Evolutionary conservation across 306 rosid genomes (phyloP).

Genomic region (Rubus parviflorus): DNA sequence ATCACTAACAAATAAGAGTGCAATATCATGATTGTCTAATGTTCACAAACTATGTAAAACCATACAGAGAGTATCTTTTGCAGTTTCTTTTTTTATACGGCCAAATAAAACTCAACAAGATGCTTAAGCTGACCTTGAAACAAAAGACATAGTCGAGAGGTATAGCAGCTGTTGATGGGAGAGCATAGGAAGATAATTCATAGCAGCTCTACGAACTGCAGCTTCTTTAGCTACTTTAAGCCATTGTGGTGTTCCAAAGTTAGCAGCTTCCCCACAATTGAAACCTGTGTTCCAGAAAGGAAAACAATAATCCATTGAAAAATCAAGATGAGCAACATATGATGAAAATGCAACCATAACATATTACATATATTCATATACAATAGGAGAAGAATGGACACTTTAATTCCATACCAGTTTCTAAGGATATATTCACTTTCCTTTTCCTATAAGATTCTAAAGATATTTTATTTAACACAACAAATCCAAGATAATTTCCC

Average conservation of each 20-base stretch:
- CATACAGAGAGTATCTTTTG: neutral
- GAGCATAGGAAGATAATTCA: conserved; percentile 99
- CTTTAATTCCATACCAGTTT: neutral
- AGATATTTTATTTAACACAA: neutral
- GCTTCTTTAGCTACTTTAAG: conserved; percentile 94
- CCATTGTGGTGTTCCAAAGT: conserved; percentile 98
- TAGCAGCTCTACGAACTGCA: conserved; percentile 98
- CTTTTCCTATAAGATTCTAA: neutral
- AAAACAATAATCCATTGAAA: conserved; percentile 12
- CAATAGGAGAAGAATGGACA: neutral
- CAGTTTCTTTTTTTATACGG: neutral
- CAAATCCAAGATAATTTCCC: neutral
- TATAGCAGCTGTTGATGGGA: conserved; percentile 97
- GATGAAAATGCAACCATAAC: neutral
- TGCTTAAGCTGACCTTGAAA: conserved; percentile 65
- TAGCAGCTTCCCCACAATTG: conserved; percentile 99
- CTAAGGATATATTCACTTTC: neutral
- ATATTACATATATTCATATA: neutral
- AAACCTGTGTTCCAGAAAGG: conserved; percentile 58
- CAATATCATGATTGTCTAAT: neutral
- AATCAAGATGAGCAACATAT: conserved; percentile 2
- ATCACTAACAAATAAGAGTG: neutral
- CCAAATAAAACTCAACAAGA: neutral
- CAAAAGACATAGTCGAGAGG: conserved; percentile 93
- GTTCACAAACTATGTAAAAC: neutral